Evolutionary conservation across 1,284 basidiomycete genomes (phyloP).

Genomic region (Tranzscheliella williamsii): DNA sequence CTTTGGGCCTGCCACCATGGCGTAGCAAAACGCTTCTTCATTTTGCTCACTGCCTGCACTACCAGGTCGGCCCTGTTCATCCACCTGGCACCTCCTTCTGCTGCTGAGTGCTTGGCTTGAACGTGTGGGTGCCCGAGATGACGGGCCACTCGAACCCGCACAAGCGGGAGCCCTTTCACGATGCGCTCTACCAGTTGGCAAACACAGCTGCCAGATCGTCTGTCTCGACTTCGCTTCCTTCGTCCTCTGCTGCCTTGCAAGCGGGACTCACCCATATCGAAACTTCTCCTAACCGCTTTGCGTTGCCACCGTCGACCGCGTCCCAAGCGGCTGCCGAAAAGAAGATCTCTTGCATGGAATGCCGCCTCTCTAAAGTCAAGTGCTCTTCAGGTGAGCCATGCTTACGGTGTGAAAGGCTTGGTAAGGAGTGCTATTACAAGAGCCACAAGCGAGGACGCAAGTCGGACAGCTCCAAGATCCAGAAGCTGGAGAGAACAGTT

Average conservation of each 20-base stretch:
- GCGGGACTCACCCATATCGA: background rate
- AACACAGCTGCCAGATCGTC: slow-evolving; percentile 26
- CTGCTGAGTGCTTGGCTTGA: no score
- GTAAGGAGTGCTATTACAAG: slow-evolving; percentile 34
- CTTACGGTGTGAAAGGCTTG: slow-evolving; percentile 30
- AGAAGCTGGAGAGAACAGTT: slow-evolving; percentile 38
- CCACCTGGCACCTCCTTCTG: no score
- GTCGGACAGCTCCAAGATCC: slow-evolving; percentile 43
- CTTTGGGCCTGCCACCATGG: no score
- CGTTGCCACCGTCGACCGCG: no score
- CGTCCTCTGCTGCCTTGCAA: background rate
- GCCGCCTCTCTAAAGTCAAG: slow-evolving; percentile 39
- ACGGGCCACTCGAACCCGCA: slow-evolving; percentile 16
- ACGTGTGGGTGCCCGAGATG: no score
- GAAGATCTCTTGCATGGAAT: slow-evolving; percentile 45
- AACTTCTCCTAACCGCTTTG: no score
- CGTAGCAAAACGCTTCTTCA: no score
- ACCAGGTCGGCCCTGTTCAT: no score
- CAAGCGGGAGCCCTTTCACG: slow-evolving; percentile 25
- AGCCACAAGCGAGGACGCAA: slow-evolving; percentile 44
- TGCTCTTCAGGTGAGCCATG: slow-evolving; percentile 36
- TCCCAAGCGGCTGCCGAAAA: slow-evolving; percentile 14
- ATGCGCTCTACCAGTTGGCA: slow-evolving; percentile 35
- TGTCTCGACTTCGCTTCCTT: slow-evolving; percentile 3
- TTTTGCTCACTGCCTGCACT: no score